Evolutionary conservation across 345 rosid genomes (phyloP).

Genomic region (Iberis pinnata): DNA sequence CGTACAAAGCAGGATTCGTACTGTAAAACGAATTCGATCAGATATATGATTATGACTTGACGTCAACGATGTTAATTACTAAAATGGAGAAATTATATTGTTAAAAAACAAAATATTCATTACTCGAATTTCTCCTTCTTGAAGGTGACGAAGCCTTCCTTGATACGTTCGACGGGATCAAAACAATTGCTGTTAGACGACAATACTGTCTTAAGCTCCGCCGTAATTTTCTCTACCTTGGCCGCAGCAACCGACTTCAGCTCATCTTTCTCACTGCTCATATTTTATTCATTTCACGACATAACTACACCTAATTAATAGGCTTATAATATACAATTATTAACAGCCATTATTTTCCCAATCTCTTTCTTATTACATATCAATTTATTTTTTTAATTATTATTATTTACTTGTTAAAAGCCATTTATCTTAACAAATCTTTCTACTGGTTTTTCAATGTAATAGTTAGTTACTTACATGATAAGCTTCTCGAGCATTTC

Average conservation of each 20-base stretch:
- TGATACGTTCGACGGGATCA: constrained; percentile 51
- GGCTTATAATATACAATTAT: no score
- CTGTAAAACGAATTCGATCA: constrained; percentile 31
- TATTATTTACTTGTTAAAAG: not conserved
- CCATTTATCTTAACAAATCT: constrained; percentile 1
- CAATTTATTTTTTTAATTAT: not conserved
- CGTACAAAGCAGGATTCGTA: constrained; percentile 56
- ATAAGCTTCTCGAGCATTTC: constrained; percentile 77
- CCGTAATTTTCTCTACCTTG: constrained; percentile 64
- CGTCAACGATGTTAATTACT: no score
- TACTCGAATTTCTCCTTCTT: constrained; percentile 78
- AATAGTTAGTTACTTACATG: constrained; percentile 35
- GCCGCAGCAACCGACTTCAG: constrained; percentile 68
- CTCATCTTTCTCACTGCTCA: constrained; percentile 67
- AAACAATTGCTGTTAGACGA: constrained; percentile 30
- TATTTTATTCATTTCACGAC: no score
- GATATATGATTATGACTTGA: not conserved
- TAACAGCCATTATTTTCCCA: no score
- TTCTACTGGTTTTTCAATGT: not conserved
- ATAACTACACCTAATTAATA: no score
- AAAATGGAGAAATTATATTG: not conserved
- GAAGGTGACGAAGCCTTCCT: constrained; percentile 64
- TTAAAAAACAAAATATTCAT: not conserved
- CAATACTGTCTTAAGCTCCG: constrained; percentile 40
- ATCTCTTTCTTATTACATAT: no score